Evolutionary conservation across 352 stramenopile species (phyloP), one percentile per base, ranked within the genome.

Genomic region (Phytophthora sp.): DNA sequence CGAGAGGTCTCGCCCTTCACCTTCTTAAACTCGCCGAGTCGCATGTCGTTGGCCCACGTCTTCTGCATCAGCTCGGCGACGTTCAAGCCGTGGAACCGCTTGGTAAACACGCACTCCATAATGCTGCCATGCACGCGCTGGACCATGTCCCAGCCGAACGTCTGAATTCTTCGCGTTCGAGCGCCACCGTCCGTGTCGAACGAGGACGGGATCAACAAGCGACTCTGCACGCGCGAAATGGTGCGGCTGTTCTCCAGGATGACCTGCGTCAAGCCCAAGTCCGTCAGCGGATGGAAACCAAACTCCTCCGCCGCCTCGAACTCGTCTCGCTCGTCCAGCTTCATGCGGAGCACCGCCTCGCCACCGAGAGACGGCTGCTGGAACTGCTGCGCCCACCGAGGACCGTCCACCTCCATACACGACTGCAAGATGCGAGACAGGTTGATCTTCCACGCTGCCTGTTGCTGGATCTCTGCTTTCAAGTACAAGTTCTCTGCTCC

Each of bases 401-500:
- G 66, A 20, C 53, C 50, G n/a, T 72, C 41, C 1, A 62, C 23
- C 8, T 74, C 54, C 0, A 20, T 17, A n/a, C 41, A 24, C 12
- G 69, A 67, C 15, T 81, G 61, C 12, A 79, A 28, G 15, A 84
- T 37, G 7, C 73, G 53, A 2, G 61, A 54, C 21, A 82, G 38
- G 6, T 76, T 59, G 24, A 70, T 26, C 26, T 74, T 77, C 72
- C 69, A 82, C 37, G 51, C 27, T 13, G 53, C 38, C 37, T 74
- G 59, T 8, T 76, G 66, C 46, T 82, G 75, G 42, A 84, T 66
- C 39, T 65, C 49, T 2, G 72, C 43, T 24, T 72, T 74, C 10
- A 84, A 45, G 28, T 67, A 73, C 54, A 84, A 55, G 23, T 82
- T 84, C 51, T 84, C 72, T 1, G 75, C 72, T 35, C 75, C 72